Evolutionary conservation across 2,329 filamentous ascomycete genomes (phyloP).

Genomic region (Calonectria hawksworthii): DNA sequence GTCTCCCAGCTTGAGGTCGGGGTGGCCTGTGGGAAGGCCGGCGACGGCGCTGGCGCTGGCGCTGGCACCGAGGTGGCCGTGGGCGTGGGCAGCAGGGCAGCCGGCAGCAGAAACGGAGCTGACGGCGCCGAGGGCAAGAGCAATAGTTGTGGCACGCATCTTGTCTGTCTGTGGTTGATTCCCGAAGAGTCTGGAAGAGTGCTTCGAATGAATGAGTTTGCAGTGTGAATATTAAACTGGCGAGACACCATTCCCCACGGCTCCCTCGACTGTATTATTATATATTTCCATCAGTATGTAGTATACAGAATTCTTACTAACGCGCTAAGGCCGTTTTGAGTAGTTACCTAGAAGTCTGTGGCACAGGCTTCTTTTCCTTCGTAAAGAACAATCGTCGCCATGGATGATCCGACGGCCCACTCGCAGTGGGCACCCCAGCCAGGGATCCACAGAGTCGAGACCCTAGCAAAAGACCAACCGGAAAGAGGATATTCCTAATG

Average conservation of each 20-base stretch:
- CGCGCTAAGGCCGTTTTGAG: neutral
- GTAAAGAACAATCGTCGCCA: neutral
- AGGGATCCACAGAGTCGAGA: neutral
- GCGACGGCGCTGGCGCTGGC: too few relatives aligned
- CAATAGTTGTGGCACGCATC: neutral
- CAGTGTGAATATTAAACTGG: neutral
- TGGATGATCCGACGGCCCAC: neutral
- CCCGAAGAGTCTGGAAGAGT: neutral
- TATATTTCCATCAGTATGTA: neutral
- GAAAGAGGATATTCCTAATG: neutral
- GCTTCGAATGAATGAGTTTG: neutral
- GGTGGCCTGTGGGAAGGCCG: neutral
- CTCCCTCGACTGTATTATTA: neutral
- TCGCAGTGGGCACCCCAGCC: neutral
- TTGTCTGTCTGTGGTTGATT: neutral
- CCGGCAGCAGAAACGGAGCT: neutral
- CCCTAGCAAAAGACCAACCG: conserved; percentile 7
- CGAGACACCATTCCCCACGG: neutral
- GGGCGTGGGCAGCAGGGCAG: neutral
- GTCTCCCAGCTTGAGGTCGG: neutral
- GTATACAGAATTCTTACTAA: neutral
- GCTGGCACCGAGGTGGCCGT: neutral
- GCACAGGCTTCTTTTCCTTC: neutral
- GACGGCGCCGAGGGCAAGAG: neutral
- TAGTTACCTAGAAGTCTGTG: neutral